Percentiles rank a stretch among this genome's conserved stretches.
phyloP scores from a whole-genome alignment of 2,329 filamentous ascomycete species.

The Neofusicoccum kwambonambiense region DNA sequence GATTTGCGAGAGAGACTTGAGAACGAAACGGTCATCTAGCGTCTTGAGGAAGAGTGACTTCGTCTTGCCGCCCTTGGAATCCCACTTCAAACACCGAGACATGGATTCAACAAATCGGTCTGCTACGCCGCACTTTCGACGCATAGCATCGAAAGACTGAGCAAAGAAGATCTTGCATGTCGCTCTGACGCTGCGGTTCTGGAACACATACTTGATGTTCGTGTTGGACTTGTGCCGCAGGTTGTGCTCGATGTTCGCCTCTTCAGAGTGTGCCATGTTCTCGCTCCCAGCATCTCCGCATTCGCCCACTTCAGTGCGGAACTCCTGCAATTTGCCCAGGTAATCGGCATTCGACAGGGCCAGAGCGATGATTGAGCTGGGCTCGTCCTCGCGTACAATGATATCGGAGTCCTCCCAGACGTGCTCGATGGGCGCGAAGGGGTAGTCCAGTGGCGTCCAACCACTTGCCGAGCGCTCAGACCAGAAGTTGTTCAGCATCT shows the following conservation, averaged over 20 bases:
- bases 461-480: slow-evolving; percentile 94
- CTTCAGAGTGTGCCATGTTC: slow-evolving; percentile 35
- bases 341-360: slow-evolving; percentile 88
- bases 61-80: slow-evolving; percentile 96
- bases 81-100: slow-evolving; percentile 94
- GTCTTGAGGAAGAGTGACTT: slow-evolving; percentile 98
- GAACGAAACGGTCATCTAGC: slow-evolving; percentile 86
- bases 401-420: slow-evolving; percentile 97
- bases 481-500: slow-evolving; percentile 97
- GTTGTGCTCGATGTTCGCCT: slow-evolving; percentile 79
- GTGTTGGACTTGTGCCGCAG: slow-evolving; percentile 82
- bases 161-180: slow-evolving; percentile 99
- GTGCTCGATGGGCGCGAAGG: slow-evolving; percentile 77
- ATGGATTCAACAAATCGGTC: slow-evolving; percentile 94
- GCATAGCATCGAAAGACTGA: slow-evolving; percentile 93
- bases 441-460: slow-evolving; percentile 90
- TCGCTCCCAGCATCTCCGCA: slow-evolving; percentile 26
- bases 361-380: slow-evolving; percentile 92
- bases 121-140: slow-evolving; percentile 86
- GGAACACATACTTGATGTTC: slow-evolving; percentile 94
- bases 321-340: slow-evolving; percentile 70
- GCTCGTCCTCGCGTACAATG: slow-evolving; percentile 95
- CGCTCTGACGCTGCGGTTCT: slow-evolving; percentile 89
- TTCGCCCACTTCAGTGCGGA: slow-evolving; percentile 45
- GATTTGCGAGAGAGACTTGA: slow-evolving; percentile 86